A percentile compares a stretch with the other conserved stretches of the same genome.
These are phyloP conservation scores for Cryptosporidium meleagridis DNA, from an alignment of 169 alveolate species.

Conservation along the genomic window DNA sequence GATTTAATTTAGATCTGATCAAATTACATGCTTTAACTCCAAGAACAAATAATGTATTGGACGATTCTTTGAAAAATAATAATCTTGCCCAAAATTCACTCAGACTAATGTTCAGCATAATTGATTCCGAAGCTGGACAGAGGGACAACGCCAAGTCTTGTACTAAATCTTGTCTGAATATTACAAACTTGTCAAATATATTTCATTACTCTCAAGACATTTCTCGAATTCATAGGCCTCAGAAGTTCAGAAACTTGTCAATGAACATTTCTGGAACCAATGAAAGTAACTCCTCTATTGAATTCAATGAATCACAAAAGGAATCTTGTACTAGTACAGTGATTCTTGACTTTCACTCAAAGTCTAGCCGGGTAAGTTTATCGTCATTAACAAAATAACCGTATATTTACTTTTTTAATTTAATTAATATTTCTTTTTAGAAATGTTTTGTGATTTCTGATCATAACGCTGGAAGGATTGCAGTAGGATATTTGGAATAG, in stretches of 20 bases:
- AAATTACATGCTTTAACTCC: neutral
- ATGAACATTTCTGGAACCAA: neutral
- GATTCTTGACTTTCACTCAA: slow-evolving; percentile 16
- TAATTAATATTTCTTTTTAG: neutral
- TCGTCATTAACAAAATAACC: neutral
- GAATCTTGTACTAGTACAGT: neutral
- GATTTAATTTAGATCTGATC: slow-evolving; percentile 1
- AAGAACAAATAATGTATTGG: neutral
- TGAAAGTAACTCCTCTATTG: neutral
- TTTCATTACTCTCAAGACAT: slow-evolving; percentile 16
- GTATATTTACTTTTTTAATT: neutral
- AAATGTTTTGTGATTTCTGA: slow-evolving; percentile 26
- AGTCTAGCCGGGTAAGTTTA: slow-evolving; percentile 26
- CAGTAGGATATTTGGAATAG: slow-evolving; percentile 27
- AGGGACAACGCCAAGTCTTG: neutral
- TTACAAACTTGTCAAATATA: slow-evolving; percentile 2
- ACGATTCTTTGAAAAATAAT: neutral
- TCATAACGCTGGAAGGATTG: slow-evolving; percentile 46
- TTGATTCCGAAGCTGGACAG: neutral
- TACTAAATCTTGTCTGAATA: neutral
- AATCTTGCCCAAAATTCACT: neutral
- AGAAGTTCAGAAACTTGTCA: slow-evolving; percentile 2
- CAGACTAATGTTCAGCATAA: neutral
- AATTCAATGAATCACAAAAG: neutral
- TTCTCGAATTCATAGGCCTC: slow-evolving; percentile 46